phyloP scores from a whole-genome alignment of 768 basidiomycete genomes.

The Hemileccinum impolitum region DNA sequence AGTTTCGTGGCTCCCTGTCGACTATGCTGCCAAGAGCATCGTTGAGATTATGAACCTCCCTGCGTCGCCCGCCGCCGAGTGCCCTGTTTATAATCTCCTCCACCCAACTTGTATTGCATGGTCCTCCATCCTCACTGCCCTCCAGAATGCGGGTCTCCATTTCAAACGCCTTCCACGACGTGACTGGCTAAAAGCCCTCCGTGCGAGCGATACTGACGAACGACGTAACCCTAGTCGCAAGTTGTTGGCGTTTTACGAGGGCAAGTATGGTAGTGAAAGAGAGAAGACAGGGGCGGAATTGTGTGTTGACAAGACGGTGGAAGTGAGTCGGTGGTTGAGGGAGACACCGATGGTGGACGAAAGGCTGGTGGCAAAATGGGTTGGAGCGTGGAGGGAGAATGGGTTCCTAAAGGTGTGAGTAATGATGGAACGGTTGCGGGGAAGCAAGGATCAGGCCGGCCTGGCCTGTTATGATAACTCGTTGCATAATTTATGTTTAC shows the following conservation, averaged over 20 bases:
- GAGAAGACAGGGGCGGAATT: slow-evolving; percentile 8
- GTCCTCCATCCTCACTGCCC: slow-evolving; percentile 38
- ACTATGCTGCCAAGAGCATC: slow-evolving; percentile 47
- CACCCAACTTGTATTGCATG: slow-evolving; percentile 27
- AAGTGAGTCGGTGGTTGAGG: slow-evolving; percentile 17
- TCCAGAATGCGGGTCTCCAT: slow-evolving; percentile 35
- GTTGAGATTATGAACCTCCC: slow-evolving; percentile 37
- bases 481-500: too few species aligned
- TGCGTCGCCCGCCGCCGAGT: neutral
- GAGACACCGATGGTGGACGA: slow-evolving; percentile 16
- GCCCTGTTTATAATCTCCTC: slow-evolving; percentile 24
- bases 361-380: slow-evolving; percentile 41
- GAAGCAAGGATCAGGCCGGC: too few species aligned
- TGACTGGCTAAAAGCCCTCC: slow-evolving; percentile 23
- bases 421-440: too few species aligned
- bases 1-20: slow-evolving; percentile 51
- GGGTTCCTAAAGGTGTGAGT: slow-evolving; percentile 32
- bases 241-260: slow-evolving; percentile 24
- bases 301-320: slow-evolving; percentile 11
- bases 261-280: slow-evolving; percentile 19
- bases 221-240: slow-evolving; percentile 24
- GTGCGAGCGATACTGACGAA: slow-evolving; percentile 22
- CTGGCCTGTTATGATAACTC: too few species aligned
- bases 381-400: slow-evolving; percentile 39
- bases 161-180: slow-evolving; percentile 19